Base-by-base conservation (phyloP, 2,329 filamentous ascomycete species). In the Trichoderma arundinaceum region DNA sequence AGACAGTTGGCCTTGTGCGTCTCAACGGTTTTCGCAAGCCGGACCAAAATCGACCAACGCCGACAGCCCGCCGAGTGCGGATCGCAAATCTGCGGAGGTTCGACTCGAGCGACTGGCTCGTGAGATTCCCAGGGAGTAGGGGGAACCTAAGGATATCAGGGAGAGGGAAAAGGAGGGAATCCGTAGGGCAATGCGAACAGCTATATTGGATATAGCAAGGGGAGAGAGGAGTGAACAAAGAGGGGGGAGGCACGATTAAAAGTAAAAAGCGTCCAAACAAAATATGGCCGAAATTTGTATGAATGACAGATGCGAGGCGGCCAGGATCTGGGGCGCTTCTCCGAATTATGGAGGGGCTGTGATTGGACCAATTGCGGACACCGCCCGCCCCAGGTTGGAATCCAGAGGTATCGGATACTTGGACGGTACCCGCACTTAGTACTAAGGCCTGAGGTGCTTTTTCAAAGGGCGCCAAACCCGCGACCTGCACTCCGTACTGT, bases 1-100 rank as follows among this genome's bases (percentile, higher is more conserved):
- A 39, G 58, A 49, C 46, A 61, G 10, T 19, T 19, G 22, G 22
- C 22, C 22, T 28, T 28, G 22, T 28, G 22, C 22, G 46, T 51
- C 58, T 35, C 22, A 49, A 22, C 58, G 22, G 28, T 61, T 51
- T 61, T 61, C 44, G 35, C 58, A 61, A 35, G 22, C 43, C 43
- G 43, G 44, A 33, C 44, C 46, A 58, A 52, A 28, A 32, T 43
- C 53, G 35, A 58, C 53, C 32, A 56, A 49, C 32, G 53, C 35
- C 61, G 52, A 64, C 61, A 64, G 52, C 46, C 62, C 62, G 53
- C 62, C 62, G 62, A 64, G 44, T 56, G 62, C 53, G 60, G 67
- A 52, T 57, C 48, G 44, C 43, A 49, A 57, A 52, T 41, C 33
- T 33, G 59, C 51, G 43, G 48, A 65, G 64, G 38, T 54, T 62